phyloP scores from a whole-genome alignment of 768 basidiomycete genomes.

The Pleurotus tuoliensis region DNA sequence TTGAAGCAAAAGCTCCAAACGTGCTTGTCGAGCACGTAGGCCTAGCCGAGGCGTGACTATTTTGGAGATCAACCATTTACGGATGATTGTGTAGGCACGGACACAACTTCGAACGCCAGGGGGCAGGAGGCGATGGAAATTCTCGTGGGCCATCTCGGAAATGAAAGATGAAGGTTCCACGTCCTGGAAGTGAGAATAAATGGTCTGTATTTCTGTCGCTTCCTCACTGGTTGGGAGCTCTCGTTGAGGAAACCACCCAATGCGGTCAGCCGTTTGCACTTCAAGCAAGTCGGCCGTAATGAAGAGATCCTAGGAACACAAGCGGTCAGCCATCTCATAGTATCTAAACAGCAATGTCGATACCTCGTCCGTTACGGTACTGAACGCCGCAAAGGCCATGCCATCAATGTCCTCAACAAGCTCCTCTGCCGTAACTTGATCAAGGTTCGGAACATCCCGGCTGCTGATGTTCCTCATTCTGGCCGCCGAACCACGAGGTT shows the following conservation, averaged over 20 bases:
- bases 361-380: slow-evolving; percentile 78
- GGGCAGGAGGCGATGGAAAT: slow-evolving; percentile 69
- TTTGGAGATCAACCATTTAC: slow-evolving; percentile 76
- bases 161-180: slow-evolving; percentile 71
- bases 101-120: slow-evolving; percentile 74
- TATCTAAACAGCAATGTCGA: background rate
- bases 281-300: slow-evolving; percentile 76
- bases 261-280: slow-evolving; percentile 73
- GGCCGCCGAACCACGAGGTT: slow-evolving; percentile 18
- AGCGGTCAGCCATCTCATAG: slow-evolving; percentile 4
- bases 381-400: slow-evolving; percentile 71
- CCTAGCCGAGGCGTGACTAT: slow-evolving; percentile 64
- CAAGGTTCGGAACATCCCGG: slow-evolving; percentile 57
- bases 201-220: slow-evolving; percentile 71
- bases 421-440: slow-evolving; percentile 59
- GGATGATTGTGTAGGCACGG: slow-evolving; percentile 69
- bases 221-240: slow-evolving; percentile 58
- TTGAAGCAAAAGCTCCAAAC: slow-evolving; percentile 69
- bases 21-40: slow-evolving; percentile 55
- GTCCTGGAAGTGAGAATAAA: slow-evolving; percentile 70
- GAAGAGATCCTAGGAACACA: slow-evolving; percentile 60
- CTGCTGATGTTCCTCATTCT: slow-evolving; percentile 33
- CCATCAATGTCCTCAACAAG: slow-evolving; percentile 77
- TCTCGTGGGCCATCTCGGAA: slow-evolving; percentile 66
- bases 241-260: slow-evolving; percentile 69